Evolutionary conservation across 345 rosid species (phyloP).

Genomic region (Salix arbutifolia): DNA sequence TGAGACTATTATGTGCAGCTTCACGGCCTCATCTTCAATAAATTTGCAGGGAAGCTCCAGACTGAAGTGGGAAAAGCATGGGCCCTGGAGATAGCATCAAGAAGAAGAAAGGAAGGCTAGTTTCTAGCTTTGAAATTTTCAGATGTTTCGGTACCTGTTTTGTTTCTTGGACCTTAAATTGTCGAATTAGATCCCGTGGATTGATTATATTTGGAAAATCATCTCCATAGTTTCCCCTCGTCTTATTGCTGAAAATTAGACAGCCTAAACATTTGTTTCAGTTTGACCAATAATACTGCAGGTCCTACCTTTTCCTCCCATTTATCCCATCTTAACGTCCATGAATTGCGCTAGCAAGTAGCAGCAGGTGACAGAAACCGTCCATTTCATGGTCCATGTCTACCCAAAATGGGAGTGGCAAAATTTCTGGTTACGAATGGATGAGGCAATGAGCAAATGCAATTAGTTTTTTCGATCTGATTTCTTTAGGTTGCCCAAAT

Average conservation of each 20-base stretch:
- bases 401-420: neutral
- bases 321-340: neutral
- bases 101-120: conserved; percentile 44
- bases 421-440: too few species aligned
- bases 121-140: neutral
- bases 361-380: neutral
- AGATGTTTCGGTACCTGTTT: neutral
- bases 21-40: too few species aligned
- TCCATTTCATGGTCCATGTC: neutral
- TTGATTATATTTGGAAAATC: too few species aligned
- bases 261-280: neutral
- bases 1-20: too few species aligned
- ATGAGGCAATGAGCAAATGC: too few species aligned
- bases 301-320: neutral
- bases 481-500: too few species aligned
- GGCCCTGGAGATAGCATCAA: conserved; percentile 74
- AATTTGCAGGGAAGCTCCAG: conserved; percentile 71
- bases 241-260: neutral
- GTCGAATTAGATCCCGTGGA: neutral
- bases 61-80: conserved; percentile 86
- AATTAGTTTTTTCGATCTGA: too few species aligned
- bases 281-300: neutral
- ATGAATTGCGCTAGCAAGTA: neutral
- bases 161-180: neutral
- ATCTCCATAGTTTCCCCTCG: neutral